Conservation (phyloP, 768 basidiomycete genomes). For the Amanita subjunquillea region DNA sequence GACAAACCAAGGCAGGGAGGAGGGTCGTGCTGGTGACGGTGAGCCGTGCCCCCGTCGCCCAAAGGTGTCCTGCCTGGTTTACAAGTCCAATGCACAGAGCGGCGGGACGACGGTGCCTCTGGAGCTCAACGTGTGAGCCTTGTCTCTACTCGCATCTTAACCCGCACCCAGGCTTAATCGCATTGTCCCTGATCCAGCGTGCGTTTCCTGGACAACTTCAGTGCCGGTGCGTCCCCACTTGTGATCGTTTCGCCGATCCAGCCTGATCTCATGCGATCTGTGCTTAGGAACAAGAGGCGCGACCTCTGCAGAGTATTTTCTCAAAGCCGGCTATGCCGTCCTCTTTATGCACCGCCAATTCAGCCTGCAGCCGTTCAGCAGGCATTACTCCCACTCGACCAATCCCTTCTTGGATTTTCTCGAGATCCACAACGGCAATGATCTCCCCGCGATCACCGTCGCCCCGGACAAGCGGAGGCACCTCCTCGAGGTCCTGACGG, state of each 20-base stretch:
- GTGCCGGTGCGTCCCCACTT: slow-evolving; percentile 65
- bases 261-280: not conserved
- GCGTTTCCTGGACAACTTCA: slow-evolving; percentile 97
- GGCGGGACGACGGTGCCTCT: slow-evolving; percentile 97
- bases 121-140: slow-evolving; percentile 95
- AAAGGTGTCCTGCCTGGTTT: not conserved
- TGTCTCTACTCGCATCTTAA: not conserved
- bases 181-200: slow-evolving; percentile 46
- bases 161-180: not conserved
- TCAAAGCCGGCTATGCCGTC: slow-evolving; percentile 90
- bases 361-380: slow-evolving; percentile 93
- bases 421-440: slow-evolving; percentile 37
- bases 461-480: slow-evolving; percentile 51
- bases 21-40: slow-evolving; percentile 94
- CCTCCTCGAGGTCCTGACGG: slow-evolving; percentile 61
- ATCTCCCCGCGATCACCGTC: slow-evolving; percentile 49
- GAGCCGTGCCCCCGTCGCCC: slow-evolving; percentile 19
- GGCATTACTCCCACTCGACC: slow-evolving; percentile 96
- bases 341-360: slow-evolving; percentile 99
- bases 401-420: slow-evolving; percentile 97
- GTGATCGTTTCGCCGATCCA: not conserved
- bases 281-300: slow-evolving; percentile 83
- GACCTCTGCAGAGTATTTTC: slow-evolving; percentile 96
- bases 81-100: slow-evolving; percentile 41
- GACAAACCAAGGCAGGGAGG: slow-evolving; percentile 52